Percentiles rank a stretch among this genome's conserved stretches.
Conservation (phyloP, 1,284 basidiomycete genomes). For the Pseudozyma hubeiensis region DNA sequence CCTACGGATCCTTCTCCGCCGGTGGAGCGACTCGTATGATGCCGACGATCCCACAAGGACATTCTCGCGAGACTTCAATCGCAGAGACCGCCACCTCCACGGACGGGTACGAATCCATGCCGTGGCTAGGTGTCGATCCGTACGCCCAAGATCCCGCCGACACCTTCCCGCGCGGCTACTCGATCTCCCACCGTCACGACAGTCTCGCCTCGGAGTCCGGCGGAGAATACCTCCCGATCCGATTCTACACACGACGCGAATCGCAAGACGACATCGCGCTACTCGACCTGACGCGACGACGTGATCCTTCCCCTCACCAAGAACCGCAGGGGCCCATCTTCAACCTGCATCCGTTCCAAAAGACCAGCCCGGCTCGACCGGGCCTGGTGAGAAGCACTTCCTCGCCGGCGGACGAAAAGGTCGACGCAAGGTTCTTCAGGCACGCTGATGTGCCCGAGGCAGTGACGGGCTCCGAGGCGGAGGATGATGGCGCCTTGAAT, state of each 20-base stretch:
- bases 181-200: slow-evolving; percentile 7
- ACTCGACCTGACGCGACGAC: background rate
- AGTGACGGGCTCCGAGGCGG: slow-evolving; percentile 9
- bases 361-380: background rate
- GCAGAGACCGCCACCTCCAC: slow-evolving; percentile 3
- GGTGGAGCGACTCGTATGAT: slow-evolving; percentile 18
- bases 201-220: slow-evolving; percentile 17
- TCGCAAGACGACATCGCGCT: slow-evolving; percentile 36
- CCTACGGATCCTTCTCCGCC: background rate
- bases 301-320: background rate
- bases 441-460: slow-evolving; percentile 25
- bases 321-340: slow-evolving; percentile 7
- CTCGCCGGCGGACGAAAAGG: background rate
- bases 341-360: slow-evolving; percentile 22
- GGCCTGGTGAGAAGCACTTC: background rate
- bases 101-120: background rate
- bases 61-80: slow-evolving; percentile 27
- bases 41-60: slow-evolving; percentile 40
- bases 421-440: background rate
- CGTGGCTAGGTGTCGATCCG: slow-evolving; percentile 21
- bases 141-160: slow-evolving; percentile 5
- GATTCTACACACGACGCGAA: slow-evolving; percentile 18
- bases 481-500: background rate
- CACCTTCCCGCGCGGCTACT: slow-evolving; percentile 5
- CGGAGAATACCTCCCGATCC: slow-evolving; percentile 27